Conservation (phyloP, 257 asterid species). For the Capsicum rhomboideum region DNA sequence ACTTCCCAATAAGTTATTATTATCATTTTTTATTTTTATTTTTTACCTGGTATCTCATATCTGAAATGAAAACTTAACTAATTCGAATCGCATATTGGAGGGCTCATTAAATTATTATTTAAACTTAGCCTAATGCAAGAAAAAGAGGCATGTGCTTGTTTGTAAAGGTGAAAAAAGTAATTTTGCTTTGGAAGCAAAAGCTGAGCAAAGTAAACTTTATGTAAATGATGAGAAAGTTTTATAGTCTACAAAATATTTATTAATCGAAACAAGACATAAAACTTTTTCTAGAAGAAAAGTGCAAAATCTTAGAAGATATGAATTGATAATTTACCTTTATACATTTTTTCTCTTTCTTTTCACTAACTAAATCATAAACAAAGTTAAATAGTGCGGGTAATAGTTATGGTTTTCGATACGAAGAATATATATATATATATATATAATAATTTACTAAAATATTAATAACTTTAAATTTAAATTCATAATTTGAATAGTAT, state of each 20-base stretch:
- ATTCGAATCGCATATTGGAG: too few species aligned
- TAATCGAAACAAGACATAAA: background rate
- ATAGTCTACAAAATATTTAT: background rate
- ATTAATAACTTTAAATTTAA: background rate
- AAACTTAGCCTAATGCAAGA: background rate
- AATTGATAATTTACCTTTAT: background rate
- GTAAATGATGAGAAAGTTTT: background rate
- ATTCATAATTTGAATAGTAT: background rate
- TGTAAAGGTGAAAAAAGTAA: background rate
- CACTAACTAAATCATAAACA: background rate
- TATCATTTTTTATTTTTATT: too few species aligned
- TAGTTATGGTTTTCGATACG: too few species aligned
- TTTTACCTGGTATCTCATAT: too few species aligned
- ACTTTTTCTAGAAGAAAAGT: background rate
- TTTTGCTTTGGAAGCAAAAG: background rate
- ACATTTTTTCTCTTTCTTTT: background rate
- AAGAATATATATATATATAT: background rate
- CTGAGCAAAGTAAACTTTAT: background rate
- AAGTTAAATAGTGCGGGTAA: too few species aligned
- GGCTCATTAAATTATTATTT: background rate
- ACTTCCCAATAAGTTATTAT: too few species aligned
- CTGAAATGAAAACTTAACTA: too few species aligned
- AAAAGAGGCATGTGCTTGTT: background rate
- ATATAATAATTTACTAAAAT: too few species aligned
- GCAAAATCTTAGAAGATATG: background rate